A percentile compares a stretch with the other conserved stretches of the same genome.
Evolutionary conservation across 2,329 filamentous ascomycete genomes (phyloP).

Genomic region (Aureobasidium sp.): DNA sequence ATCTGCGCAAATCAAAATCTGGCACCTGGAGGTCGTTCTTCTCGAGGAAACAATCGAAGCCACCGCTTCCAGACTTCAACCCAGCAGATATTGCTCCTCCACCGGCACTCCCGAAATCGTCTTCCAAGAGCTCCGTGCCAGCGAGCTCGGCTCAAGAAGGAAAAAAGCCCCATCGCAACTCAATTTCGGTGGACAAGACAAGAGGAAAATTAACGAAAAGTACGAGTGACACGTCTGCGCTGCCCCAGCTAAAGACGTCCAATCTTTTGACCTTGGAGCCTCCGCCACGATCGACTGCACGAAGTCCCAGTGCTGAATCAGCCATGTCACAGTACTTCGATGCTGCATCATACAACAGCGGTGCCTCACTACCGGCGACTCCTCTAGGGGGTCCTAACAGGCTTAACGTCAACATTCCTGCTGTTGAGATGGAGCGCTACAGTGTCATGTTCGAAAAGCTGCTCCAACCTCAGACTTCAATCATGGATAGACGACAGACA

Average conservation of each 20-base stretch:
- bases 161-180: neutral
- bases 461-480: conserved; percentile 41
- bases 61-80: conserved; percentile 9
- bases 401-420: conserved; percentile 74
- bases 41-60: conserved; percentile 10
- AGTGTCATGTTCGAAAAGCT: conserved; percentile 87
- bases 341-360: conserved; percentile 8
- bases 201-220: neutral
- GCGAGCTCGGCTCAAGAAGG: neutral
- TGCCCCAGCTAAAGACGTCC: neutral
- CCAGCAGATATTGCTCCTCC: neutral
- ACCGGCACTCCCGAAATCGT: conserved; percentile 1
- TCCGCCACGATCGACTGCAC: neutral
- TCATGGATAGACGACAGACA: conserved; percentile 28
- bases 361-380: neutral
- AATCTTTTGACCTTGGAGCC: neutral
- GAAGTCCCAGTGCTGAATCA: conserved; percentile 5
- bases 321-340: conserved; percentile 9
- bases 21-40: conserved; percentile 16
- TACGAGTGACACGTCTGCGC: neutral
- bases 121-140: neutral
- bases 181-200: neutral
- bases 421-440: conserved; percentile 76
- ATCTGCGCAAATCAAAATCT: conserved; percentile 14
- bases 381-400: conserved; percentile 17